Percentiles rank a stretch among this genome's conserved stretches.
These are phyloP conservation scores for Passalora sequoiae DNA, from an alignment of 2,329 filamentous ascomycete species.

Conservation along the genomic window DNA sequence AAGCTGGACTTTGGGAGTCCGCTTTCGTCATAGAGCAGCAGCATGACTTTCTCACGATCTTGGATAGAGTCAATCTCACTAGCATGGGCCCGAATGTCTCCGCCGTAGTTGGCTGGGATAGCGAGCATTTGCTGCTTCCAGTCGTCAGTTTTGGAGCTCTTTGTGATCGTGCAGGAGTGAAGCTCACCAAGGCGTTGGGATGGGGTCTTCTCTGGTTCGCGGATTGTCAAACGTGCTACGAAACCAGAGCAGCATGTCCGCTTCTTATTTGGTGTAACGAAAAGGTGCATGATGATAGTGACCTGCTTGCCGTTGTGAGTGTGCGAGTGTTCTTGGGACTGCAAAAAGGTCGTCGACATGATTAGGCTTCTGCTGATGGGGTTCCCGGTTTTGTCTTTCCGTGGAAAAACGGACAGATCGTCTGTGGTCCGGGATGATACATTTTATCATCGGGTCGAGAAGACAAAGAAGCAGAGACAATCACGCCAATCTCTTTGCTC, in stretches of 20 bases:
- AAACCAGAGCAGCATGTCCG: neutral
- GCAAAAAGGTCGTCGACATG: neutral
- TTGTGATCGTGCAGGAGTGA: neutral
- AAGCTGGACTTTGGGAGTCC: neutral
- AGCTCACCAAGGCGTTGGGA: neutral
- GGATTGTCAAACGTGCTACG: neutral
- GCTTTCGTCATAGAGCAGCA: neutral
- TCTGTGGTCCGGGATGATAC: too few species aligned
- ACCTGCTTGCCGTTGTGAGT: neutral
- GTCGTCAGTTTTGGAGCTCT: neutral
- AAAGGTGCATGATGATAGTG: neutral
- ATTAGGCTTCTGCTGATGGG: too few species aligned
- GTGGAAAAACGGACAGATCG: too few species aligned
- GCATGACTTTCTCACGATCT: neutral
- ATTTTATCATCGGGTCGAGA: too few species aligned
- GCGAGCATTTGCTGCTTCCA: neutral
- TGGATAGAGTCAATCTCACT: neutral
- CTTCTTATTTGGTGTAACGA: neutral
- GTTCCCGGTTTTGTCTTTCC: too few species aligned
- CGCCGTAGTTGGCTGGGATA: neutral
- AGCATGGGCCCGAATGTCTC: neutral
- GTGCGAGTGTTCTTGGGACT: neutral
- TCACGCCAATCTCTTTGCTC: too few species aligned
- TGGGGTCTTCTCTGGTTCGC: neutral
- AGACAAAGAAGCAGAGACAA: too few species aligned